phyloP scores from a whole-genome alignment of 108 stramenopile genomes.

The Schizochytrium sp. region DNA sequence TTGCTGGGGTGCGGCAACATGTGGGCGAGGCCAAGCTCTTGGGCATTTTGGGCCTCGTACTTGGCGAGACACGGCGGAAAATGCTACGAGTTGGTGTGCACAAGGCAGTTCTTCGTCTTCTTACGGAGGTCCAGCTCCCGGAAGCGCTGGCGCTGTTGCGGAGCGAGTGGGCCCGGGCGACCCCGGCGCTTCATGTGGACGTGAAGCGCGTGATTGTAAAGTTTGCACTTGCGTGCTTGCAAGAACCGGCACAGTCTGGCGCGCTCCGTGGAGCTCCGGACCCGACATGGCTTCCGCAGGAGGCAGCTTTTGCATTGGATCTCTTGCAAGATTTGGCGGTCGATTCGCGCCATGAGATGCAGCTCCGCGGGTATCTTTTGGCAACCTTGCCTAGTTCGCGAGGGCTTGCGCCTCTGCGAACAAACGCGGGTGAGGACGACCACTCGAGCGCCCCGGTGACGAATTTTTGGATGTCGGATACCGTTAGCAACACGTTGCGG shows the following conservation, averaged over 20 bases:
- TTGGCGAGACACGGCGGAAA: neutral
- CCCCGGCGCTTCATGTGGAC: neutral
- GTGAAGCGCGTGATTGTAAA: neutral
- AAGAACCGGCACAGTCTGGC: neutral
- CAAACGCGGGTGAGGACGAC: too few species aligned
- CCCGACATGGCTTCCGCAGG: neutral
- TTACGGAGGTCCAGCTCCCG: neutral
- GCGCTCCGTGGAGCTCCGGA: neutral
- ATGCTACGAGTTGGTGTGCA: neutral
- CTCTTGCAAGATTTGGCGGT: neutral
- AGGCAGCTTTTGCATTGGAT: neutral
- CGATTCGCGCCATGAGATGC: neutral
- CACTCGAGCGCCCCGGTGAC: too few species aligned
- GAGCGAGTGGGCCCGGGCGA: neutral
- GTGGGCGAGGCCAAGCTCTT: neutral
- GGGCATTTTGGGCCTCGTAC: neutral
- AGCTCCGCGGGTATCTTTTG: neutral
- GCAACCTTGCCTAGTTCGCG: neutral
- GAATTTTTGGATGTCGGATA: too few species aligned
- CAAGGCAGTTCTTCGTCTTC: neutral
- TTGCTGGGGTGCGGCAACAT: neutral
- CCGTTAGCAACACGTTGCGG: neutral
- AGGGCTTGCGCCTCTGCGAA: too few species aligned
- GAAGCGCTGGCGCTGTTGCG: neutral
- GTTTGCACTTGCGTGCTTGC: neutral